phyloP scores from a whole-genome alignment of 169 alveolate genomes.

The Cryptosporidium andersoni region DNA sequence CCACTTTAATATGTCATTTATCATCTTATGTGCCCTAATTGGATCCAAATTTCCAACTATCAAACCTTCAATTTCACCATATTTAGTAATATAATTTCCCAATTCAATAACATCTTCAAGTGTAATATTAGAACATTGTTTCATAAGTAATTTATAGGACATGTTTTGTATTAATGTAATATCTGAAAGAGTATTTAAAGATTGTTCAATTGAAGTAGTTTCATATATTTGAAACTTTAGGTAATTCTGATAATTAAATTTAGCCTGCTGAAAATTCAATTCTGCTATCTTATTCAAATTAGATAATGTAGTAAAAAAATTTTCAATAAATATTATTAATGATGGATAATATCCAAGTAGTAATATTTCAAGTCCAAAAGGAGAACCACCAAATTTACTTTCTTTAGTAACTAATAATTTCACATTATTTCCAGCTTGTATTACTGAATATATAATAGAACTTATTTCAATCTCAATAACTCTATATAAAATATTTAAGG shows the following conservation, averaged over 20 bases:
- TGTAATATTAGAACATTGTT: slow-evolving; percentile 1
- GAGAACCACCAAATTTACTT: slow-evolving; percentile 24
- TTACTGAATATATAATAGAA: too few relatives aligned
- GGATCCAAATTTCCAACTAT: slow-evolving; percentile 25
- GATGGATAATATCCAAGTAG: slow-evolving; percentile 33
- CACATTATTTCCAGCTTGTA: too few relatives aligned
- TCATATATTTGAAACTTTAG: not conserved
- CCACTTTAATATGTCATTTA: too few relatives aligned
- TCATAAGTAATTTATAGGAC: not conserved
- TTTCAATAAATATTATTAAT: not conserved
- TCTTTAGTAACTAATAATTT: not conserved
- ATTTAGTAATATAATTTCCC: not conserved
- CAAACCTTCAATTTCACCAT: slow-evolving; percentile 40
- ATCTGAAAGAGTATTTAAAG: not conserved
- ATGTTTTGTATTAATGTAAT: slow-evolving; percentile 8
- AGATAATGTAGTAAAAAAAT: not conserved
- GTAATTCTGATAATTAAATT: not conserved
- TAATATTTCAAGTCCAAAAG: slow-evolving; percentile 27
- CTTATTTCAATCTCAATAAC: too few relatives aligned
- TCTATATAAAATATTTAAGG: too few relatives aligned
- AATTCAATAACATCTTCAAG: slow-evolving; percentile 22
- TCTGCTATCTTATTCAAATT: not conserved
- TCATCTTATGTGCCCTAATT: not conserved
- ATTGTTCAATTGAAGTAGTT: not conserved
- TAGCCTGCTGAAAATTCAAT: too few relatives aligned